phyloP scores from a whole-genome alignment of 495 filamentous ascomycete genomes.

The Penicillium turbatum region DNA sequence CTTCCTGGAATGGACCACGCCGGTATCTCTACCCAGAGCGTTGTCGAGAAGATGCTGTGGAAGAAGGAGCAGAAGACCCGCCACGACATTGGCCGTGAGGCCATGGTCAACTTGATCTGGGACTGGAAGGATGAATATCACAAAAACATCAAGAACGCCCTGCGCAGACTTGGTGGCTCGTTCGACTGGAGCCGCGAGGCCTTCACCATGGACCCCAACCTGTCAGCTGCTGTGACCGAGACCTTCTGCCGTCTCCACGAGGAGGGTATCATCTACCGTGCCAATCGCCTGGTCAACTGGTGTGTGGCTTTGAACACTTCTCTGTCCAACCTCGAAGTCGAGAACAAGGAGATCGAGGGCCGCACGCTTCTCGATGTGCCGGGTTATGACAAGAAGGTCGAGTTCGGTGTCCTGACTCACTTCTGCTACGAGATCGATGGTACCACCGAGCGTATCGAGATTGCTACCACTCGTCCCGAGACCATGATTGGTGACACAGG shows the following conservation, averaged over 20 bases:
- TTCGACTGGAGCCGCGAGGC: conserved; percentile 65
- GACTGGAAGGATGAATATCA: conserved; percentile 72
- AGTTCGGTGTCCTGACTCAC: conserved; percentile 67
- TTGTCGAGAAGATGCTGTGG: conserved; percentile 75
- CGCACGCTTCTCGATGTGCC: conserved; percentile 63
- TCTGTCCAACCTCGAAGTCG: conserved; percentile 71
- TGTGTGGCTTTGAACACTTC: conserved; percentile 69
- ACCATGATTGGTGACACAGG: conserved; percentile 79
- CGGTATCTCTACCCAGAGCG: conserved; percentile 70
- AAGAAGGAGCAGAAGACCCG: conserved; percentile 61
- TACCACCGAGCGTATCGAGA: conserved; percentile 60
- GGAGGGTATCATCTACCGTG: conserved; percentile 71
- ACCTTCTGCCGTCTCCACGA: conserved; percentile 70
- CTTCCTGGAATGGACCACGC: conserved; percentile 75
- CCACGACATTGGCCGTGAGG: conserved; percentile 59
- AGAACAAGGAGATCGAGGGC: conserved; percentile 65
- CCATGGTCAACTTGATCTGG: conserved; percentile 58
- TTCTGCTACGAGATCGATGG: conserved; percentile 69
- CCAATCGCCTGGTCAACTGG: conserved; percentile 77
- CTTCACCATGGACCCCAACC: conserved; percentile 68
- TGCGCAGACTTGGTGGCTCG: conserved; percentile 57
- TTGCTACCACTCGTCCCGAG: conserved; percentile 74
- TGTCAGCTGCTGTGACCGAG: conserved; percentile 64
- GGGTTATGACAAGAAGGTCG: conserved; percentile 63
- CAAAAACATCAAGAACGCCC: conserved; percentile 53